Evolutionary conservation across 2,329 filamentous ascomycete genomes (phyloP), one percentile per base, ranked within the genome.

Genomic region (Hymenoscyphus linearis): DNA sequence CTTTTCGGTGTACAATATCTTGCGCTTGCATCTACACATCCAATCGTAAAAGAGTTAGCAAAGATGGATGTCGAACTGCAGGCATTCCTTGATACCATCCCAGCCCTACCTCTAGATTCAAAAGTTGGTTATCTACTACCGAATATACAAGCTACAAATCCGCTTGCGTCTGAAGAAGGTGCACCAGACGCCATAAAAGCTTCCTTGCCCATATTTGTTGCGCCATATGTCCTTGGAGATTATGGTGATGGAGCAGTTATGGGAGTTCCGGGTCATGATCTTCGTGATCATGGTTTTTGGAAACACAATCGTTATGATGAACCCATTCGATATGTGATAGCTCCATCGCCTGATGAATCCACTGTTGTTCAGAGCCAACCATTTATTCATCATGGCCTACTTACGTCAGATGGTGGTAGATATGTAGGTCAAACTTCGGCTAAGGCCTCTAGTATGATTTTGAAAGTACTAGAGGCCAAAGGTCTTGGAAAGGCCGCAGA

Each of bases 181-280:
- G 79, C 78, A 0, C 79, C 80, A 0, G 78, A 80, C n/a, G 76
- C 78, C 1, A 78, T 78, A 36, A 81, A 84, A 70, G 70, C 81
- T 65, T 79, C 82, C 7, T 68, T 96, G 4, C 91, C 91, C 1
- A 80, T 96, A 4, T 96, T 88, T 69, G 88, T 90, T 25, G 90
- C 92, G 10, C 87, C 91, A 0, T 96, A 96, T 71, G 92, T 96
- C 12, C 79, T 96, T 4, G 88, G 88, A 27, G 89, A 92, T 70
- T 95, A 96, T 67, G 91, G 91, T 16, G 89, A 92, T 66, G 91
- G 91, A 1, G 91, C 91, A 10, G 88, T 96, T 1, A 96, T 96
- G 91, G 92, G 92, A 52, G 92, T 96, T 7, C 92, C 92, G 0
- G 92, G 87, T 1, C 92, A 96, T 70, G 92, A 96, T 73, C 72